These are phyloP conservation scores for Candida koratica DNA, from an alignment of 805 yeast species.

Conservation along the genomic window DNA sequence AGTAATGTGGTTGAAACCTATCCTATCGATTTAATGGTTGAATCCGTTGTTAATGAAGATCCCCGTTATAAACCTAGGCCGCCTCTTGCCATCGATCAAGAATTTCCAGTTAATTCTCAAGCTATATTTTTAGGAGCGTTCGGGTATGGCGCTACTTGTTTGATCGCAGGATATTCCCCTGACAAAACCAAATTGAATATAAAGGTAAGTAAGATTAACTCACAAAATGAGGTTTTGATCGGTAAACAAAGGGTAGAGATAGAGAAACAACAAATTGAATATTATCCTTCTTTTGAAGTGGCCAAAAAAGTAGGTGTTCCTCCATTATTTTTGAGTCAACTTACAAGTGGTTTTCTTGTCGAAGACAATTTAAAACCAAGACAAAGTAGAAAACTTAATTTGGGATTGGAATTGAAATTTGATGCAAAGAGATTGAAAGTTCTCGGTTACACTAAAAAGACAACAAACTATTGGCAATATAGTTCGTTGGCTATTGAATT, in stretches of 20 bases:
- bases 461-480: constrained; percentile 61
- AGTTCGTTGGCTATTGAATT: constrained; percentile 70
- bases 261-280: constrained; percentile 55
- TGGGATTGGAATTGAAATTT: constrained; percentile 83
- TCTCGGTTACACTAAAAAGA: constrained; percentile 74
- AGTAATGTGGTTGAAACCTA: constrained; percentile 48
- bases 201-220: constrained; percentile 34
- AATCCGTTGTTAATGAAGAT: constrained; percentile 69
- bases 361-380: constrained; percentile 42
- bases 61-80: constrained; percentile 65
- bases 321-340: constrained; percentile 66
- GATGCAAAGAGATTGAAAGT: constrained; percentile 79
- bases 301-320: constrained; percentile 54
- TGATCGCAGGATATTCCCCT: constrained; percentile 56
- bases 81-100: constrained; percentile 74
- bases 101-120: constrained; percentile 69
- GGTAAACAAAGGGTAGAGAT: constrained; percentile 58
- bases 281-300: constrained; percentile 62
- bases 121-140: constrained; percentile 80
- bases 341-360: constrained; percentile 71
- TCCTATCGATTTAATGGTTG: constrained; percentile 82
- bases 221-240: constrained; percentile 54
- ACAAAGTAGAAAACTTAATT: constrained; percentile 48
- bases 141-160: constrained; percentile 82
- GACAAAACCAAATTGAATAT: constrained; percentile 47